Evolutionary conservation across 306 rosid species (phyloP), one percentile per base, ranked within the genome.

Genomic region (Cicer cuneatum): DNA sequence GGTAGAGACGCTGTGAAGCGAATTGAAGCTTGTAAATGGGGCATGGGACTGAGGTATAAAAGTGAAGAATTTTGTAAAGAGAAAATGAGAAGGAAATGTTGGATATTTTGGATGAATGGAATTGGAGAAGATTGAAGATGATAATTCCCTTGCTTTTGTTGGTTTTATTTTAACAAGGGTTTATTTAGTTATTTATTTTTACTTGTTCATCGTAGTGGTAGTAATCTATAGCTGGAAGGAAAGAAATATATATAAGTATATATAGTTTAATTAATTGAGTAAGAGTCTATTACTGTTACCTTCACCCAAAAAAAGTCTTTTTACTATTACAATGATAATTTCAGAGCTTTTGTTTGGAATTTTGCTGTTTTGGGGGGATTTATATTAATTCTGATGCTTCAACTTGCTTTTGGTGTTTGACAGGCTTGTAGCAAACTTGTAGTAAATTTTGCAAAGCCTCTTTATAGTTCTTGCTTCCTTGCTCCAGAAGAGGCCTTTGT

Each of bases 361-460:
- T 52, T 69, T 42, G 18, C 52, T 40, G 10, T 68, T 16, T n/a
- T 16, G 33, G 8, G 11, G 6, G 21, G 29, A 14, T 1, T 62
- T 63, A 77, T 54, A 59, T 71, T 82, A 61, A 67, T 85, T 86
- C 86, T 85, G 81, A 84, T 81, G 29, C 49, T 24, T 81, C 70
- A 69, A 78, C 85, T 73, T 45, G 24, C 7, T 84, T 77, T 77
- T 82, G 57, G 77, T 71, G 84, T 90, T 84, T 87, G 80, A 82
- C 90, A 83, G 90, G 78, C 94, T 87, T 85, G 84, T 81, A 52
- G 71, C 85, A 53, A 76, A 71, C 59, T 21, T 73, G 13, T 79
- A 74, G 82, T 74, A 82, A 63, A 40, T 24, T 80, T 73, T 76
- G 64, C 85, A 75, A 73, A 66, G 39, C 63, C 69, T n/a, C 71